Percentiles rank a stretch among this genome's conserved stretches.
These are phyloP conservation scores for Chamaenerion angustifolium DNA, from an alignment of 345 rosid genomes.

Conservation along the genomic window DNA sequence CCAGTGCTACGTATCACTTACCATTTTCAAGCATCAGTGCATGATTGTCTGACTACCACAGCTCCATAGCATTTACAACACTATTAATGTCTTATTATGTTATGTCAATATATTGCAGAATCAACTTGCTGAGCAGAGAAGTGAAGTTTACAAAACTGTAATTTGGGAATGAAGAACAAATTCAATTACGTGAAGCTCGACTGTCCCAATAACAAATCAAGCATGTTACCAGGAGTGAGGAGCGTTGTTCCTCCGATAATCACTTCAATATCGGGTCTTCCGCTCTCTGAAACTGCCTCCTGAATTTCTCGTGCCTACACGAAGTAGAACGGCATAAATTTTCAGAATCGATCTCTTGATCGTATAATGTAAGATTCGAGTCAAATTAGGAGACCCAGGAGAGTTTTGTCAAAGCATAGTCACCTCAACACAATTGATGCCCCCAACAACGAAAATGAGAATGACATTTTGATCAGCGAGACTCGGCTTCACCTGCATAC, in stretches of 20 bases:
- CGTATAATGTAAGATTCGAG: neutral
- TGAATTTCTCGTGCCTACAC: constrained; percentile 59
- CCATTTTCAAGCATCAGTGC: too few species aligned
- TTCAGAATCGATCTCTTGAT: neutral
- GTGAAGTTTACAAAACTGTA: too few species aligned
- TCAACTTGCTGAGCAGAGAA: too few species aligned
- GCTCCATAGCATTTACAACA: too few species aligned
- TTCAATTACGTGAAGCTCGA: constrained; percentile 23
- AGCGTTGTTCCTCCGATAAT: constrained; percentile 85
- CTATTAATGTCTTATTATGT: too few species aligned
- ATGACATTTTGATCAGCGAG: constrained; percentile 71
- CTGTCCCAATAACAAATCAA: constrained; percentile 59
- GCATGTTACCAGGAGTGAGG: constrained; percentile 71
- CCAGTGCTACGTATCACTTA: too few species aligned
- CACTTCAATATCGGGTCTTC: constrained; percentile 65
- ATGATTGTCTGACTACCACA: too few species aligned
- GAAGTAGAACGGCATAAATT: constrained; percentile 2
- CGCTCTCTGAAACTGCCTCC: constrained; percentile 68
- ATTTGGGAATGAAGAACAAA: too few species aligned
- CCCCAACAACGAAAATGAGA: constrained; percentile 75
- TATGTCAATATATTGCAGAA: too few species aligned
- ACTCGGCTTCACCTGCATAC: constrained; percentile 70
- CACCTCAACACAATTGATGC: constrained; percentile 89
- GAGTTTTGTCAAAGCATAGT: neutral
- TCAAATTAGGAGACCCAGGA: neutral